These are phyloP conservation scores for Linanthus parryae DNA, from an alignment of 148 eudicot species.

Conservation along the genomic window DNA sequence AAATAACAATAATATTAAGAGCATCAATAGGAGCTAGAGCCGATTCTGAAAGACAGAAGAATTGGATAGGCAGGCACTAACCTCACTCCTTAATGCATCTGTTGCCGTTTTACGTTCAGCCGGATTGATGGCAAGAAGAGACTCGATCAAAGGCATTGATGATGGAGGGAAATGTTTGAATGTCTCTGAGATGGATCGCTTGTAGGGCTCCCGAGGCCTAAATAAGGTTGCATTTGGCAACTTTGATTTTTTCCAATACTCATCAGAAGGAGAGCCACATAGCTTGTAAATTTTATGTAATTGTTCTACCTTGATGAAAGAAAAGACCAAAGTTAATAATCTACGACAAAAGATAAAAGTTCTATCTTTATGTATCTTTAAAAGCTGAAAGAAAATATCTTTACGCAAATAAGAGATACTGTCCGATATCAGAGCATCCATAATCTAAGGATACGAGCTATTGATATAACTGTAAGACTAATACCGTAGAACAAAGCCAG, in stretches of 20 bases:
- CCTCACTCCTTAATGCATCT: constrained; percentile 63
- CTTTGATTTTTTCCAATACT: constrained; percentile 80
- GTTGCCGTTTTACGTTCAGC: constrained; percentile 74
- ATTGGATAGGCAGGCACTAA: constrained; percentile 18
- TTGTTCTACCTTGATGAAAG: constrained; percentile 58
- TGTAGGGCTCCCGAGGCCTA: constrained; percentile 77
- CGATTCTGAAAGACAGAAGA: constrained; percentile 1
- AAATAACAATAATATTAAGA: not conserved
- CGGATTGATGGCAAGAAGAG: constrained; percentile 79
- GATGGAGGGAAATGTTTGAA: constrained; percentile 61
- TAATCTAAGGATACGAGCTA: too few relatives aligned
- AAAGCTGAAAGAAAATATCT: too few relatives aligned
- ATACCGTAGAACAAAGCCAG: too few relatives aligned
- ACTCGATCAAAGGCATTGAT: constrained; percentile 64
- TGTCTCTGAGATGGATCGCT: constrained; percentile 57
- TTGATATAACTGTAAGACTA: too few relatives aligned
- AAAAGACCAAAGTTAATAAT: constrained; percentile 11
- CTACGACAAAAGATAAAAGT: not conserved
- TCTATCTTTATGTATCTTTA: not conserved
- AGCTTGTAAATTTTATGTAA: constrained; percentile 77
- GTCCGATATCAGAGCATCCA: too few relatives aligned
- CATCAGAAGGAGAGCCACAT: constrained; percentile 88
- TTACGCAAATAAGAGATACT: too few relatives aligned
- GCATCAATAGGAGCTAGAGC: constrained; percentile 2
- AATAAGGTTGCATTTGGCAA: constrained; percentile 81